A percentile compares a stretch with the other conserved stretches of the same genome.
These are phyloP conservation scores for Podospora conica DNA, from an alignment of 495 filamentous ascomycete genomes.

Conservation along the genomic window DNA sequence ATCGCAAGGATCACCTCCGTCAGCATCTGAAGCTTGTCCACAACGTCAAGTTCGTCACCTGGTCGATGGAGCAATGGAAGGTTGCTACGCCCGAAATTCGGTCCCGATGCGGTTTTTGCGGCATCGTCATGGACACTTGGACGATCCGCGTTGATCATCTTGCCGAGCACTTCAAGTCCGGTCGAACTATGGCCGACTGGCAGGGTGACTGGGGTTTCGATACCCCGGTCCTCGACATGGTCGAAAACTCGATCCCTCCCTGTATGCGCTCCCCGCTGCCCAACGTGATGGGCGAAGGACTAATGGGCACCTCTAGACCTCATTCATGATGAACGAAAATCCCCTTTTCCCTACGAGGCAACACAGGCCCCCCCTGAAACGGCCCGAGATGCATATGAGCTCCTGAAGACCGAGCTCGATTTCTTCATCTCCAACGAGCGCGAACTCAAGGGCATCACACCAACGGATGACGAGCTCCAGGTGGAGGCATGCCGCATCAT, in stretches of 20 bases:
- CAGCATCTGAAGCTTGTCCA: constrained; percentile 80
- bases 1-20: constrained; percentile 75
- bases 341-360: constrained; percentile 39
- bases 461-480: constrained; percentile 40
- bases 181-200: constrained; percentile 64
- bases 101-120: constrained; percentile 70
- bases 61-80: constrained; percentile 66
- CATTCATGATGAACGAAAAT: constrained; percentile 52
- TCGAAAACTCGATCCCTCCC: constrained; percentile 63
- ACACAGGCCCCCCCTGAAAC: constrained; percentile 27
- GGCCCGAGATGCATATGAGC: constrained; percentile 45
- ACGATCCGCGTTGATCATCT: constrained; percentile 57
- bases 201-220: constrained; percentile 70
- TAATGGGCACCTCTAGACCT: constrained; percentile 34
- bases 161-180: constrained; percentile 62
- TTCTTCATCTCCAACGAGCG: constrained; percentile 33
- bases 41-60: constrained; percentile 52
- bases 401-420: constrained; percentile 45
- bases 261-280: constrained; percentile 28
- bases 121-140: constrained; percentile 55
- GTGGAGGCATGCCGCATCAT: constrained; percentile 39
- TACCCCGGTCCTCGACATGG: constrained; percentile 46
- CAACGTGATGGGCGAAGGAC: not conserved
- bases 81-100: constrained; percentile 49
- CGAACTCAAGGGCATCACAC: constrained; percentile 23